Evolutionary conservation across 1,284 basidiomycete genomes (phyloP), one percentile per base, ranked within the genome.

Genomic region (Moniliophthora roreri): DNA sequence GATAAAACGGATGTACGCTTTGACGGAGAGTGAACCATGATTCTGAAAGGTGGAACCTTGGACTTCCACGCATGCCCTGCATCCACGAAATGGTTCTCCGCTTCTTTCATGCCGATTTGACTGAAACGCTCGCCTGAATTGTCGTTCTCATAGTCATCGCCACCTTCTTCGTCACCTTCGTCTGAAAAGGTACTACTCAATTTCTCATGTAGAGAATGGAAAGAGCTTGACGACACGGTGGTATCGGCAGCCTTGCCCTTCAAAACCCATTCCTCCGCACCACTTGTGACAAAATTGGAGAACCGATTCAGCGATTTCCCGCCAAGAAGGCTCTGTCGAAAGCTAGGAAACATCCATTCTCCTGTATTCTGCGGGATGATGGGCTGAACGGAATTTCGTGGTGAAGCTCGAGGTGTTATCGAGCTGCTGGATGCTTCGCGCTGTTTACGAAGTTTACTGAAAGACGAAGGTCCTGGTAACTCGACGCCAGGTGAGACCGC

Each of bases 201-300:
- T 24, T 58, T 64, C 35, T 57, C 54, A 52, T 69, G 68, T 10
- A 50, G 26, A 61, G 39, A 34, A 44, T 35, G 52, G 37, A 37
- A 36, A 3, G 54, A 42, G 11, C 58, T 42, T 8, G 61, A 36
- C 24, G 55, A 58, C 38, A 58, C 59, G 36, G 55, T 41, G 40
- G 57, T 52, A 37, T 65, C 63, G 21, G 59, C 60, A 15, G 70
- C 53, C 40, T 67, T 70, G 49, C 88, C 89, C 47, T 85, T 81
- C 16, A 91, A 75, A 4, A 91, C 77, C 72, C 84, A 92, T 53
- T 86, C 85, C 65, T 93, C 91, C 6, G 90, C 91, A 37, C 91
- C 91, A 56, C 85, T 89, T 1, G 87, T 90, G 18, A 93, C 91
- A 64, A 93, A 93, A 57, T 78, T 85, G 0, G 88, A 90, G 70